Conservation (phyloP, 257 asterid genomes). For the Solanum pinnatisectum region DNA sequence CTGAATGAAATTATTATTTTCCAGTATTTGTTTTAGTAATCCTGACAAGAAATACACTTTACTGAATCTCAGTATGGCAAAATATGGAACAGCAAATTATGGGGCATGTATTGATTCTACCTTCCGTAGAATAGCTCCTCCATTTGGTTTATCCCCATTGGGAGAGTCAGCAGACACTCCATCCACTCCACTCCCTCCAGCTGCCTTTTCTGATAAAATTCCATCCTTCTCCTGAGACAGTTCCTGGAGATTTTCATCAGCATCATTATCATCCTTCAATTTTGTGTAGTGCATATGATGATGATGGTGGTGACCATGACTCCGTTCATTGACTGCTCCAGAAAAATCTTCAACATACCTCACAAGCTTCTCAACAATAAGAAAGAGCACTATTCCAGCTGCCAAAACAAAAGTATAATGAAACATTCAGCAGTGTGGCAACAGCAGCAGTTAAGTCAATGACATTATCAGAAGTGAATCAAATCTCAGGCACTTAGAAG, state of each 20-base stretch:
- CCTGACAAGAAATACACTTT: neutral
- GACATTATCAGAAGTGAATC: neutral
- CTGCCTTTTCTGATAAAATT: slow-evolving; percentile 12
- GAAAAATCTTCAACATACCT: slow-evolving; percentile 81
- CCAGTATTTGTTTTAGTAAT: neutral
- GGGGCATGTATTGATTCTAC: slow-evolving; percentile 19
- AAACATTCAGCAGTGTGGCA: neutral
- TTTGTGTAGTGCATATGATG: slow-evolving; percentile 50
- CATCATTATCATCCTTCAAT: slow-evolving; percentile 37
- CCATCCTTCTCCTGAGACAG: slow-evolving; percentile 25
- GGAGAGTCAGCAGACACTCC: slow-evolving; percentile 20
- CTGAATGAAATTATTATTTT: neutral
- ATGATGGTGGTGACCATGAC: slow-evolving; percentile 66
- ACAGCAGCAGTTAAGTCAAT: neutral
- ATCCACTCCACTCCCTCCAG: slow-evolving; percentile 24
- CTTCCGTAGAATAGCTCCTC: slow-evolving; percentile 48
- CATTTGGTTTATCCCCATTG: slow-evolving; percentile 20
- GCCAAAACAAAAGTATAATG: slow-evolving; percentile 29
- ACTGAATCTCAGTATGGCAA: neutral
- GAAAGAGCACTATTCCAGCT: slow-evolving; percentile 89
- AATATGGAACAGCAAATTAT: neutral
- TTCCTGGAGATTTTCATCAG: slow-evolving; percentile 30
- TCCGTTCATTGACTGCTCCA: slow-evolving; percentile 43
- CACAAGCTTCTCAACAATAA: slow-evolving; percentile 87
- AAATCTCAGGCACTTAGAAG: neutral